Evolutionary conservation across 192 early-diverging fungal species (phyloP), one percentile per base, ranked within the genome.

Genomic region (Rhizoclosmatium sp.): DNA sequence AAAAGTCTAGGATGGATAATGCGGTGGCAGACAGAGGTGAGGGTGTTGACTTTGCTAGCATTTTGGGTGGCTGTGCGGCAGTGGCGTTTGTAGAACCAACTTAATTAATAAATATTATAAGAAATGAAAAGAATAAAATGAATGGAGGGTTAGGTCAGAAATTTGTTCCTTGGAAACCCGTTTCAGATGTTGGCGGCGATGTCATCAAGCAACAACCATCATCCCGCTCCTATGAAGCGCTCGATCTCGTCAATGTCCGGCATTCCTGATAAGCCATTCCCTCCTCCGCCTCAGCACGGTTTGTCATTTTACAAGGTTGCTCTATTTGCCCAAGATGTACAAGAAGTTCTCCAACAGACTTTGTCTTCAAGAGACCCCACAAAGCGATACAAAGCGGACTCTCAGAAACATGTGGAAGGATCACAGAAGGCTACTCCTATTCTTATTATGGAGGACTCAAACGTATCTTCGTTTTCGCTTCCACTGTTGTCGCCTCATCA

Each of bases 401-500:
- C 56, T 14, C 56, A 58, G 56, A 31, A 31, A 31, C 1, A 0
- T 58, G 56, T 16, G 12, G 56, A 58, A 16, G 56, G 56, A 14
- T 0, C 12, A 16, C 14, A 58, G 56, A 58, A 58, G 12, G 56
- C 1, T 14, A 1, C n/a, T n/a, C 56, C 31, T 31, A 31, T 31
- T 31, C 31, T 31, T 65, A 1, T 65, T 41, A 5, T 65, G 62
- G 62, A 65, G 0, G 62, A 65, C 62, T 1, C 62, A 21, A 21
- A 0, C 7, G 7, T 65, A 21, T 16, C 62, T 16, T 65, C 21
- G 7, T 23, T 65, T 5, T 65, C 23, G 5, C 62, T 65, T 21
- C 62, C 62, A 42, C 0, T 65, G 62, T 1, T 58, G 10, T 65
- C 62, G 62, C 62, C 62, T 21, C 62, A 65, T 65, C 62, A 42